Evolutionary conservation across 352 stramenopile species (phyloP), one percentile per base, ranked within the genome.

Genomic region (Pilasporangium apinafurcum): DNA sequence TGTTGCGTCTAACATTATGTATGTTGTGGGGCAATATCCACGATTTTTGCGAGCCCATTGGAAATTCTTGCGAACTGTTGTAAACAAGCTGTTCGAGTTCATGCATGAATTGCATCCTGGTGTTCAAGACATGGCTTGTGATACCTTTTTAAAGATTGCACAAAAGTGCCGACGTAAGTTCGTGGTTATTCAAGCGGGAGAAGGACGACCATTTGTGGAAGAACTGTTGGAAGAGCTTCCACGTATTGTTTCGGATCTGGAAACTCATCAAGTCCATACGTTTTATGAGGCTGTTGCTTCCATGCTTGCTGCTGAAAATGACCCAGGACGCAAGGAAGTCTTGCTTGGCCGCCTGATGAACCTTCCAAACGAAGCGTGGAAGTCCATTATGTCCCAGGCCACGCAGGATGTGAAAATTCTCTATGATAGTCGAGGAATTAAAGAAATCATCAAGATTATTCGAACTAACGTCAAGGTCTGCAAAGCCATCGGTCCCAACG

Each of bases 21-120:
- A 99, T 62, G 97, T 99, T 18, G 97, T 99, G 20, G 97, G 97
- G 3, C 97, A 99, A 74, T 99, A 99, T 68, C 97, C 97, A 31
- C 93, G 97, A 2, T 99, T 99, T 65, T 63, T 99, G 27, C 95
- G 96, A 41, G 92, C 92, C 8, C 97, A 99, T 70, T 99, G 96
- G 96, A 99, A 99, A 72, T 99, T 99, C 63, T 68, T 99, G 21
- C 97, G 98, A 48, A 99, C 97, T 1, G 97, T 99, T n/a, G 96
- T 99, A 36, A 99, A 98, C 70, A 99, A 99, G 65, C 75, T 99
- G 12, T 99, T 99, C 59, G 96, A 99, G 71, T 99, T 99, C 59
- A 99, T 99, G 97, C 97, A 99, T 68, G 97, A 99, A 58, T 66
- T 96, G 22, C 97, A 99, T 64, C 97, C 97, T 24, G 97, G 97